These are phyloP conservation scores for Fusarium coffeatum DNA, from an alignment of 2,329 filamentous ascomycete species.

Conservation along the genomic window DNA sequence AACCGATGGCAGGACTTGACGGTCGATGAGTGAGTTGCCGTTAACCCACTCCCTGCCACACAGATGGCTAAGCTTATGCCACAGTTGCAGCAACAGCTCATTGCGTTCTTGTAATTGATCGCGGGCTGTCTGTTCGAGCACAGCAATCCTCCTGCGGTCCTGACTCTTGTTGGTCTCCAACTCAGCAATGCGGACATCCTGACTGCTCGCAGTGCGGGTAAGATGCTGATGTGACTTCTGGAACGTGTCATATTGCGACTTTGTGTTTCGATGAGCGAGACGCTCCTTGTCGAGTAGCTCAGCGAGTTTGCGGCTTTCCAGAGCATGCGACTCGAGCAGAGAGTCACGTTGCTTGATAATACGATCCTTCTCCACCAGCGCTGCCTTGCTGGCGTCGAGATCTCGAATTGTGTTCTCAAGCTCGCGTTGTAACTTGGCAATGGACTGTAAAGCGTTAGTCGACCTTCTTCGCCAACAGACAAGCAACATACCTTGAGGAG, in stretches of 20 bases:
- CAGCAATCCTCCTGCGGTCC: conserved; percentile 80
- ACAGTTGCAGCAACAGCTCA: conserved; percentile 85
- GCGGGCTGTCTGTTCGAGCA: conserved; percentile 82
- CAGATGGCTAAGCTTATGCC: conserved; percentile 86
- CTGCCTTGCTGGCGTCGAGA: conserved; percentile 80
- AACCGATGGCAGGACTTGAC: conserved; percentile 81
- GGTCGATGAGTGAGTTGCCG: conserved; percentile 88
- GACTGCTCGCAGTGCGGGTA: conserved; percentile 84
- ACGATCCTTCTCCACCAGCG: conserved; percentile 89
- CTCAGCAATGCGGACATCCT: conserved; percentile 86
- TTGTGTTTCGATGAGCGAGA: conserved; percentile 84
- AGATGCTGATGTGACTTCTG: conserved; percentile 90
- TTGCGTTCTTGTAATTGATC: conserved; percentile 93
- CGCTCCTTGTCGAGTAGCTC: conserved; percentile 94
- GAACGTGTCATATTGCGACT: conserved; percentile 86
- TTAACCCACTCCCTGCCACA: conserved; percentile 95
- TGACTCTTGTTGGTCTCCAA: conserved; percentile 82
- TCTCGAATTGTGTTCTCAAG: conserved; percentile 86
- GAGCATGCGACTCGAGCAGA: conserved; percentile 86
- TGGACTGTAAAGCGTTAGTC: conserved; percentile 66
- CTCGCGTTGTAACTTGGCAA: conserved; percentile 87
- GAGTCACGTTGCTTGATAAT: conserved; percentile 90
- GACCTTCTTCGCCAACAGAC: neutral
- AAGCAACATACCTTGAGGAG: conserved; percentile 74
- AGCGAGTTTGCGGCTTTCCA: conserved; percentile 85